A percentile compares a stretch with the other conserved stretches of the same genome.
These are phyloP conservation scores for Betula pendula DNA, from an alignment of 306 rosid genomes.

Conservation along the genomic window DNA sequence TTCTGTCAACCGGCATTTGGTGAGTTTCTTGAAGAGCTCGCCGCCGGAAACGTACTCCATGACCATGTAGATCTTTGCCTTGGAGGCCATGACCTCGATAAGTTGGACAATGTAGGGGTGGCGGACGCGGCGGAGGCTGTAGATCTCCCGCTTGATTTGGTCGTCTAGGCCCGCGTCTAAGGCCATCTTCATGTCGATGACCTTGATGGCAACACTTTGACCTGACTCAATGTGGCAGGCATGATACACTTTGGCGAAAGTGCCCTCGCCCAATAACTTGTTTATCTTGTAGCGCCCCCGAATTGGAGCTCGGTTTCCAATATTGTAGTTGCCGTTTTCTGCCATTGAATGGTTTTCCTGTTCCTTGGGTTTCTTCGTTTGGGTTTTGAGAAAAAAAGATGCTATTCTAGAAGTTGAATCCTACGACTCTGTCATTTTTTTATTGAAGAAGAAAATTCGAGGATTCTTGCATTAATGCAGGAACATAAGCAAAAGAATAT, in stretches of 20 bases:
- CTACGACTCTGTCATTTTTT: too few species aligned
- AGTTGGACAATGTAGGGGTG: slow-evolving; percentile 64
- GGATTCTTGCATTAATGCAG: too few species aligned
- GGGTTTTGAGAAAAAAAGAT: too few species aligned
- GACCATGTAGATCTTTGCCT: slow-evolving; percentile 56
- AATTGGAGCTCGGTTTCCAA: slow-evolving; percentile 1
- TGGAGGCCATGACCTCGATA: slow-evolving; percentile 68
- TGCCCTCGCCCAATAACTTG: slow-evolving; percentile 59
- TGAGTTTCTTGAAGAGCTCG: slow-evolving; percentile 57
- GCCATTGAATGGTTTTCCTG: not conserved
- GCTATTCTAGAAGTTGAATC: too few species aligned
- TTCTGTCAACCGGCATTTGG: slow-evolving; percentile 52
- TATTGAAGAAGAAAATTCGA: too few species aligned
- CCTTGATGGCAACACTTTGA: slow-evolving; percentile 55
- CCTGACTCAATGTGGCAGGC: slow-evolving; percentile 48
- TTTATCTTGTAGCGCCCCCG: slow-evolving; percentile 50
- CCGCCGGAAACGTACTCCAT: slow-evolving; percentile 65
- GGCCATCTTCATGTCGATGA: slow-evolving; percentile 54
- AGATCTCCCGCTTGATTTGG: slow-evolving; percentile 64
- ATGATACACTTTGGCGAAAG: slow-evolving; percentile 58
- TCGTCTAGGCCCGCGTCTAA: slow-evolving; percentile 40
- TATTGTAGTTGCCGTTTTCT: not conserved
- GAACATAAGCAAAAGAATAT: too few species aligned
- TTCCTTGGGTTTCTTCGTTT: too few species aligned
- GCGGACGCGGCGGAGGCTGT: slow-evolving; percentile 61